Conservation (phyloP, 164 flowering plant genomes). For the Sedum album region DNA sequence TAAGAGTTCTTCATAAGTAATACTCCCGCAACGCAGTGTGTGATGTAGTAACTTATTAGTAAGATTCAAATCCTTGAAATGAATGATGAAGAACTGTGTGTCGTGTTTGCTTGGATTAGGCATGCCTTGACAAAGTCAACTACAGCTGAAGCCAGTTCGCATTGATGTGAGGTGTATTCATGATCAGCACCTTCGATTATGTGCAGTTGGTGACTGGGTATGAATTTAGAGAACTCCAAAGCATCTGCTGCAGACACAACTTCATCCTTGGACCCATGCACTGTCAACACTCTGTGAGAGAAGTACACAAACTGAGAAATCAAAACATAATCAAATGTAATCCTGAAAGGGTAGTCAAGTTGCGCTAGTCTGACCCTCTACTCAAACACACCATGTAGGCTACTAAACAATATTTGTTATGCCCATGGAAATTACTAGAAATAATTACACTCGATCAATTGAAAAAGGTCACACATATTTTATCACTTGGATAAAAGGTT, state of each 20-base stretch:
- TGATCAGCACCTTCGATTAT: constrained; percentile 62
- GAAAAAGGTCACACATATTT: not conserved
- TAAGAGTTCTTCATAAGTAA: too few species aligned
- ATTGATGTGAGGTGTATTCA: constrained; percentile 43
- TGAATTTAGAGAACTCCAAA: constrained; percentile 39
- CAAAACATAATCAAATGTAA: not conserved
- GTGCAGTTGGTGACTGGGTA: constrained; percentile 43
- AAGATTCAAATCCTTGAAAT: constrained; percentile 1
- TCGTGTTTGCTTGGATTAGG: not conserved
- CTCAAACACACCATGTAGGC: too few species aligned
- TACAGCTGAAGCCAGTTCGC: constrained; percentile 33
- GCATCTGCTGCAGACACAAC: constrained; percentile 48
- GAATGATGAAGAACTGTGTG: not conserved
- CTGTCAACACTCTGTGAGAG: constrained; percentile 50
- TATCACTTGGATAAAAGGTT: not conserved
- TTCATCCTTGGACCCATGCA: constrained; percentile 59
- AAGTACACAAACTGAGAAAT: not conserved
- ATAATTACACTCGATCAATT: not conserved
- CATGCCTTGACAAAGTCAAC: constrained; percentile 29
- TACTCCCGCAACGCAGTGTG: too few species aligned
- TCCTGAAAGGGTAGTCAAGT: too few species aligned
- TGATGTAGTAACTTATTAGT: too few species aligned
- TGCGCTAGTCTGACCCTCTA: too few species aligned
- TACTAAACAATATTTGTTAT: not conserved
- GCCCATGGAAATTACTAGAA: not conserved